Conservation (phyloP, 805 yeast species). For the Kuraishia borneana region DNA sequence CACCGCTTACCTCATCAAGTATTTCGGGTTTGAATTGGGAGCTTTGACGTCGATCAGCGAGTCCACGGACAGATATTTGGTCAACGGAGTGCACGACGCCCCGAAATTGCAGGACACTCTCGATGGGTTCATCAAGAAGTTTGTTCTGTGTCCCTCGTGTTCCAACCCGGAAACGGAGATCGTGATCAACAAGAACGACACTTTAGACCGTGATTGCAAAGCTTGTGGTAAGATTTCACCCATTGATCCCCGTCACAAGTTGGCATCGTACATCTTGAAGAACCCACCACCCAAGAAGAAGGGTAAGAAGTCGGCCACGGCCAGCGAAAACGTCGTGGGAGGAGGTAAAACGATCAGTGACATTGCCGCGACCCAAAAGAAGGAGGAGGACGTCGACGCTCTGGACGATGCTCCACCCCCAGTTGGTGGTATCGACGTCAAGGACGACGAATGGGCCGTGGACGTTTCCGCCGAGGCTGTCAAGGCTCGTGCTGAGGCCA, state of each 20-base stretch:
- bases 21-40: constrained; percentile 93
- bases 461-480: constrained; percentile 96
- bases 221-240: constrained; percentile 91
- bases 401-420: constrained; percentile 59
- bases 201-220: constrained; percentile 84
- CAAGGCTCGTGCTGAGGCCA: constrained; percentile 78
- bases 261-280: constrained; percentile 78
- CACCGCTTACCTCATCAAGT: constrained; percentile 82
- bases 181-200: constrained; percentile 62
- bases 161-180: constrained; percentile 97
- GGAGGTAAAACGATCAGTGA: constrained; percentile 77
- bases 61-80: constrained; percentile 74
- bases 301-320: constrained; percentile 76
- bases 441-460: constrained; percentile 95
- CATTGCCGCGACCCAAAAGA: constrained; percentile 39
- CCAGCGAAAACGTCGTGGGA: constrained; percentile 81
- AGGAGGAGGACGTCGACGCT: constrained; percentile 20
- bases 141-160: constrained; percentile 89
- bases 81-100: constrained; percentile 91
- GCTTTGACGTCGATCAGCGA: constrained; percentile 86
- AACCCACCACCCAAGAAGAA: constrained; percentile 71
- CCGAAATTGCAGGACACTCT: constrained; percentile 83
- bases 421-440: constrained; percentile 59
- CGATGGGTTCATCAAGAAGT: constrained; percentile 89
- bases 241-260: constrained; percentile 78